phyloP scores from a whole-genome alignment of 345 rosid species.

The Psidium friedrichsthalianum region DNA sequence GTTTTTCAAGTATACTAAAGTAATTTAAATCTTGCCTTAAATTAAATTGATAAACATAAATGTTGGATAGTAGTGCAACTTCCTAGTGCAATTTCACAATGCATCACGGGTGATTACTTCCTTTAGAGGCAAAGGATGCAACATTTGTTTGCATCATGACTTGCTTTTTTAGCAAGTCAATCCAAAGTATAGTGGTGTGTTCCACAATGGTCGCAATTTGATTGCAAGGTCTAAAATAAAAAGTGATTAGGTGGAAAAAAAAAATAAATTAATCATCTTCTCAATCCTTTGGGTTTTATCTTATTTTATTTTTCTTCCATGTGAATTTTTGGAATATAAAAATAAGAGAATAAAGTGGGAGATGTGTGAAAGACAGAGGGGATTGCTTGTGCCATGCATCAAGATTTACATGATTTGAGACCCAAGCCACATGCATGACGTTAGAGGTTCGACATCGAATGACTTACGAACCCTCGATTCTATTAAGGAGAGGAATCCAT shows the following conservation, averaged over 20 bases:
- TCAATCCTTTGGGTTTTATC: neutral
- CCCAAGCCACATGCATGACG: neutral
- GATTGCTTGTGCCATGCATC: neutral
- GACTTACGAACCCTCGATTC: neutral
- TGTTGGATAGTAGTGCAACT: neutral
- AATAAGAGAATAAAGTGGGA: neutral
- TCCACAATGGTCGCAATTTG: neutral
- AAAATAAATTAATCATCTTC: neutral
- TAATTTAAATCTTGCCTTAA: neutral
- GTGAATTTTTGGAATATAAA: neutral
- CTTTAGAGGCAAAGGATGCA: neutral
- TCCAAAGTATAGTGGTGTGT: neutral
- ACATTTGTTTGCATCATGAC: neutral
- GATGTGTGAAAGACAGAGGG: conserved; percentile 1
- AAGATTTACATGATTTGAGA: neutral
- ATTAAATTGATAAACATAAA: neutral
- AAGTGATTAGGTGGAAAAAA: neutral
- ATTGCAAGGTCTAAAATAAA: neutral
- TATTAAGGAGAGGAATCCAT: neutral
- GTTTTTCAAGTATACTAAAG: neutral
- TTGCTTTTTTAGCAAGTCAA: neutral
- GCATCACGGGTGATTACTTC: neutral
- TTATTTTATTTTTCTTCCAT: neutral
- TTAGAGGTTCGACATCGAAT: neutral
- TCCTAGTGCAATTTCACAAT: neutral